These are phyloP conservation scores for Talaromyces trachyspermus DNA, from an alignment of 495 filamentous ascomycete genomes.

Conservation along the genomic window DNA sequence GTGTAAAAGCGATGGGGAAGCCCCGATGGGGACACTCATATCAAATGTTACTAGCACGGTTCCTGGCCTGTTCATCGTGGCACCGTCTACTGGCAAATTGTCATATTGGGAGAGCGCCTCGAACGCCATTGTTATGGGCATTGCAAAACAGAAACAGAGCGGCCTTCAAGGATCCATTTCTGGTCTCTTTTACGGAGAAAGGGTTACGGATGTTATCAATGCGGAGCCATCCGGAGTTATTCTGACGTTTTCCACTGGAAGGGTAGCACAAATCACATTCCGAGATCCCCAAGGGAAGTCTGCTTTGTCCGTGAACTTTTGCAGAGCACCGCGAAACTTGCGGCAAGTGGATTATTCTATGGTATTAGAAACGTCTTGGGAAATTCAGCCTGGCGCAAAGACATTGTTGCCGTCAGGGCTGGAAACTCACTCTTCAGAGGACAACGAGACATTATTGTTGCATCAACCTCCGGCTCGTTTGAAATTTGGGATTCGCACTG, in stretches of 20 bases:
- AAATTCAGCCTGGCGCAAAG: slow-evolving; percentile 56
- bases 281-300: slow-evolving; percentile 81
- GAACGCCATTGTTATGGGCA: slow-evolving; percentile 65
- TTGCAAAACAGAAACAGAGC: slow-evolving; percentile 66
- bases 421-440: slow-evolving; percentile 63
- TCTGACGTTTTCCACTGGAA: slow-evolving; percentile 71
- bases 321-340: slow-evolving; percentile 35
- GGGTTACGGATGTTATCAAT: slow-evolving; percentile 65
- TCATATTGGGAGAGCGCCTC: slow-evolving; percentile 94
- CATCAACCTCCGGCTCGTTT: slow-evolving; percentile 63
- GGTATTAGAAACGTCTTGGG: slow-evolving; percentile 66
- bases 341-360: slow-evolving; percentile 59
- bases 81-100: slow-evolving; percentile 74
- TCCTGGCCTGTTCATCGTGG: slow-evolving; percentile 77
- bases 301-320: slow-evolving; percentile 67
- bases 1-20: slow-evolving; percentile 55
- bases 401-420: slow-evolving; percentile 69
- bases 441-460: slow-evolving; percentile 75
- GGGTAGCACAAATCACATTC: slow-evolving; percentile 76
- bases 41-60: slow-evolving; percentile 64
- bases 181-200: slow-evolving; percentile 71
- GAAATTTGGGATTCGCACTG: slow-evolving; percentile 84
- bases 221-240: slow-evolving; percentile 83
- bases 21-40: slow-evolving; percentile 76
- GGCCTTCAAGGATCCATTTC: slow-evolving; percentile 67